Evolutionary conservation across 2,329 filamentous ascomycete genomes (phyloP), one percentile per base, ranked within the genome.

Genomic region (Amauroascus verrucosus): DNA sequence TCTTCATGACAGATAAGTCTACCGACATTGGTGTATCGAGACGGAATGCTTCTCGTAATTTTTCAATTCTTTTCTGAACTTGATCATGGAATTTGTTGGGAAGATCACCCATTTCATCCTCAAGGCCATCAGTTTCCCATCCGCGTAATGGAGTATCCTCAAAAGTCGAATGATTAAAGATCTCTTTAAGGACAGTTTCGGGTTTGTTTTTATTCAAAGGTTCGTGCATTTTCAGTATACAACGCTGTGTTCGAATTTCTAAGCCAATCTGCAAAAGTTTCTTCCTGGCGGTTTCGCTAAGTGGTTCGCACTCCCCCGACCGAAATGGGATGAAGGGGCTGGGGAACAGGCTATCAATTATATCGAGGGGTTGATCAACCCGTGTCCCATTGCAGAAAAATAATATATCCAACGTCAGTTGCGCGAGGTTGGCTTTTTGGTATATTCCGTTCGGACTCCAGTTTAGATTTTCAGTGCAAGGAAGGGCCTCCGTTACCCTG

Each of bases 1-100:
- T 61, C 33, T 71, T 68, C 4, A 83, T 58, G 1, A 60, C 62
- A 2, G 71, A 70, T 24, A 77, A 62, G 40, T 77, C 72, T 13
- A 74, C 63, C 2, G 62, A 20, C 14, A 45, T 20, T 4, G 41
- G 13, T 8, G 9, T 11, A 16, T 44, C 43, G 6, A 28, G 30
- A 8, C 3, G 13, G 4, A 52, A 37, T 5, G 11, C 18, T 14
- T 37, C 28, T 24, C 40, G 52, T 22, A 59, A 53, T 1, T 47
- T 30, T 13, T 33, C 18, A 9, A 51, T 47, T 28, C 54, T 53
- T 24, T 56, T 48, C 18, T 54, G 32, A 13, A 55, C 48, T 24
- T 20, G 24, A 7, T 41, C 51, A 28, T 14, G 20, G 13, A 51
- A 53, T 47, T 54, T 24, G 11, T 53, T 44, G 1, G 56, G 52